These are phyloP conservation scores for Penicillium corylophilum DNA, from an alignment of 2,329 filamentous ascomycete species.

Conservation along the genomic window DNA sequence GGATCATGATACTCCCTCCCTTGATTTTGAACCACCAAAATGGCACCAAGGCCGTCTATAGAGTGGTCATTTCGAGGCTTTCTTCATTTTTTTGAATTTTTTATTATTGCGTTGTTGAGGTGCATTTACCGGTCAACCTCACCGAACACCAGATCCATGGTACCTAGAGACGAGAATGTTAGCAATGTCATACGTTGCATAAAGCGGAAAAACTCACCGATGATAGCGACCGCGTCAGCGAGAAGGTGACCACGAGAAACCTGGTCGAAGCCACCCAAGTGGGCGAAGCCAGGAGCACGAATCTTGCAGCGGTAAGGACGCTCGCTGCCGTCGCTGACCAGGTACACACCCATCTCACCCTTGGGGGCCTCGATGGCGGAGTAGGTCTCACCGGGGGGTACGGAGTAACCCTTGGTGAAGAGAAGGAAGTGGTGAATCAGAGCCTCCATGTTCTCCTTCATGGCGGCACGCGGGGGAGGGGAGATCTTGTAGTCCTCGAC, in stretches of 20 bases:
- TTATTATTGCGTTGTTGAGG: conserved; percentile 19
- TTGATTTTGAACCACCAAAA: conserved; percentile 13
- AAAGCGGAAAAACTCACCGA: conserved; percentile 53
- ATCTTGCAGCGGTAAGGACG: conserved; percentile 97
- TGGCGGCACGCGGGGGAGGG: conserved; percentile 90
- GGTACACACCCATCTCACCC: conserved; percentile 97
- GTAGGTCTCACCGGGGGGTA: conserved; percentile 97
- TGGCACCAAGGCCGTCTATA: conserved; percentile 22
- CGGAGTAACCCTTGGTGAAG: conserved; percentile 97
- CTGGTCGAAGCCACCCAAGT: conserved; percentile 92
- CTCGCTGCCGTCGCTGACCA: conserved; percentile 95
- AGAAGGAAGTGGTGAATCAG: conserved; percentile 98
- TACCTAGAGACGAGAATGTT: conserved; percentile 40
- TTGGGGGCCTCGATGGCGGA: conserved; percentile 98
- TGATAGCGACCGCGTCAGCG: conserved; percentile 94
- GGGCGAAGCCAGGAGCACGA: conserved; percentile 92
- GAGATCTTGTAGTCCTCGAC: conserved; percentile 99
- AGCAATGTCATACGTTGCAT: conserved; percentile 10
- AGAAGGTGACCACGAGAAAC: conserved; percentile 87
- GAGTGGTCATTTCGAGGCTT: conserved; percentile 20
- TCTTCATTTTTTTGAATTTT: conserved; percentile 20
- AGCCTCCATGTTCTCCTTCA: conserved; percentile 99
- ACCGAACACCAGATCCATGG: conserved; percentile 89
- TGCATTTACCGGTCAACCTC: conserved; percentile 54
- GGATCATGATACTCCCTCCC: conserved; percentile 13